Evolutionary conservation across 2,329 filamentous ascomycete genomes (phyloP), one percentile per base, ranked within the genome.

Genomic region (Grosmannia clavigera): DNA sequence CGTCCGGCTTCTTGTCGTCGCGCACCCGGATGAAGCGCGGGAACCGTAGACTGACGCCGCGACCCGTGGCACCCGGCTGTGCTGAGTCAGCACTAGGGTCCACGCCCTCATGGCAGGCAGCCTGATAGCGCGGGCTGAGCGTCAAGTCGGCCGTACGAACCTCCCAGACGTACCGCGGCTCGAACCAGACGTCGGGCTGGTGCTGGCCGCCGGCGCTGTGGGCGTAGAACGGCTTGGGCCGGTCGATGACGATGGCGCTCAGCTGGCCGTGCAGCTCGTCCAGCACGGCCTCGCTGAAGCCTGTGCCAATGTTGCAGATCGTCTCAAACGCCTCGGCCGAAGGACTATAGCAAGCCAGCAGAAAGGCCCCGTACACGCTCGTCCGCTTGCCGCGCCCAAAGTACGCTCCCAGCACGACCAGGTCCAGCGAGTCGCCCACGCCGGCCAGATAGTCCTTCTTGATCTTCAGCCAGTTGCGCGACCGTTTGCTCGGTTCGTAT

Each of bases 131-230:
- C 31, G 94, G 94, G 66, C 87, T 92, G 27, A 99, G 81, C 1
- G 94, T 97, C 67, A 99, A 73, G 76, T 99, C 94, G 1, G 94
- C 94, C 14, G 92, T 95, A 77, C 92, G 95, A 66, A 99, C 92
- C 74, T 99, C 94, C 94, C 94, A 99, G 1, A 99, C 94, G 67
- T 87, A 86, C 51, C 85, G 84, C 16, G 94, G 90, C 78, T 99
- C 94, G 70, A 99, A 94, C 94, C 94, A 99, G 46, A 99, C 91
- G 71, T 99, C 94, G 1, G 94, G 94, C 71, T 99, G 94, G 70
- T 97, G 91, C 74, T 95, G 92, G 57, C 85, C 84, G 57, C 89
- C 90, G 0, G 80, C 76, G 4, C 88, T 91, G 72, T 99, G 94
- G 1, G 84, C 80, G 74, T 97, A 99, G 72, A 96, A 99, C 0